phyloP scores from a whole-genome alignment of 148 eudicot genomes.

The Vaccinium vitisidaea region DNA sequence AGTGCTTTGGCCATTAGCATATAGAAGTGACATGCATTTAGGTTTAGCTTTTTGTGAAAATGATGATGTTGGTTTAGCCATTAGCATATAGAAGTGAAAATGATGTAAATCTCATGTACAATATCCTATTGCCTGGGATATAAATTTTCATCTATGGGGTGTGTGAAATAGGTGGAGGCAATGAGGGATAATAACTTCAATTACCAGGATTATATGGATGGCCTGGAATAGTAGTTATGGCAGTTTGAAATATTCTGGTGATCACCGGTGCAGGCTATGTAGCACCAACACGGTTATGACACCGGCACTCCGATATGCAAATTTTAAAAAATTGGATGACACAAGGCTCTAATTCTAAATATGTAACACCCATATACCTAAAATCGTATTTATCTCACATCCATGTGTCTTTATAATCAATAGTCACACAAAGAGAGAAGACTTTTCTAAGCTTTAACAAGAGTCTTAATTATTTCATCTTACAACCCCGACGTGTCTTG shows the following conservation, averaged over 20 bases:
- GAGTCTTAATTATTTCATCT: too few relatives aligned
- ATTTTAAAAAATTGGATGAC: not conserved
- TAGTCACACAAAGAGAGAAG: too few relatives aligned
- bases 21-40: too few relatives aligned
- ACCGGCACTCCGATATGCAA: not conserved
- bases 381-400: too few relatives aligned
- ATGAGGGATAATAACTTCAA: not conserved
- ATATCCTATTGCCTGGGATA: conserved; percentile 1
- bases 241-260: not conserved
- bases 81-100: not conserved
- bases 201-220: not conserved
- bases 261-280: not conserved
- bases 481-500: too few relatives aligned
- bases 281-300: not conserved
- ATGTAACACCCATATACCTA: too few relatives aligned
- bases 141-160: not conserved
- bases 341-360: not conserved
- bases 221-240: not conserved
- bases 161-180: not conserved
- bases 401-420: too few relatives aligned
- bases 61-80: too few relatives aligned
- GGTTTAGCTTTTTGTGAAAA: too few relatives aligned
- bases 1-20: too few relatives aligned
- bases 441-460: too few relatives aligned
- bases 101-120: not conserved